Conservation (phyloP, 192 early-diverging fungal species). For the Umbelopsis vinacea region DNA sequence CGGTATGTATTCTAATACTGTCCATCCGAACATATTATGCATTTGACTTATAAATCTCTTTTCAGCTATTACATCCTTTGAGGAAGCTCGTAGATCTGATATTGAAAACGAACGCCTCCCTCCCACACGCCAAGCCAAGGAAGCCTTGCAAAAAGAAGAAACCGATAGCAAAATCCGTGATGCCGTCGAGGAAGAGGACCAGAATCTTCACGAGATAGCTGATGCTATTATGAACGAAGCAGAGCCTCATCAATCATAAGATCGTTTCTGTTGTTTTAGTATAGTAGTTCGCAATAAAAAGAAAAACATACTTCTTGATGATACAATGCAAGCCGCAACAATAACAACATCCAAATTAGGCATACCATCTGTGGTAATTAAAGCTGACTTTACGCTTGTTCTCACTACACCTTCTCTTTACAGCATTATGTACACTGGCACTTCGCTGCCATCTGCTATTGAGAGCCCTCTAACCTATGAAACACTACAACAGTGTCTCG, state of each 20-base stretch:
- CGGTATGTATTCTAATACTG: constrained; percentile 48
- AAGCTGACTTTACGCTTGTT: neutral
- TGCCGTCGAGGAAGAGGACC: constrained; percentile 40
- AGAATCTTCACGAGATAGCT: constrained; percentile 34
- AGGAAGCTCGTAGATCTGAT: constrained; percentile 91
- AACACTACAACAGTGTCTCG: neutral
- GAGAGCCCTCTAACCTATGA: neutral
- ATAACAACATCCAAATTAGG: constrained; percentile 23
- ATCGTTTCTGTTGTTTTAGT: neutral
- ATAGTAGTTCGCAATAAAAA: neutral
- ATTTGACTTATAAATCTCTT: neutral
- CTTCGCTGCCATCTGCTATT: neutral
- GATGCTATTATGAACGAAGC: constrained; percentile 35
- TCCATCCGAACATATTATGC: too few relatives aligned
- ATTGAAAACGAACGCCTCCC: constrained; percentile 93
- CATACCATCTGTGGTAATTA: constrained; percentile 5
- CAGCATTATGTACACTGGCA: neutral
- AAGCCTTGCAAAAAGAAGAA: constrained; percentile 36
- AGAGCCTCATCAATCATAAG: constrained; percentile 1
- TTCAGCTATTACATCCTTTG: constrained; percentile 86
- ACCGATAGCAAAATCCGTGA: constrained; percentile 41
- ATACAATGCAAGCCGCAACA: constrained; percentile 12
- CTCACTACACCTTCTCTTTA: neutral
- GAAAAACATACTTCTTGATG: neutral
- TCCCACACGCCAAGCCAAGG: constrained; percentile 64